Evolutionary conservation across 148 eudicot species (phyloP), one percentile per base, ranked within the genome.

Genomic region (Limonium bicolor): DNA sequence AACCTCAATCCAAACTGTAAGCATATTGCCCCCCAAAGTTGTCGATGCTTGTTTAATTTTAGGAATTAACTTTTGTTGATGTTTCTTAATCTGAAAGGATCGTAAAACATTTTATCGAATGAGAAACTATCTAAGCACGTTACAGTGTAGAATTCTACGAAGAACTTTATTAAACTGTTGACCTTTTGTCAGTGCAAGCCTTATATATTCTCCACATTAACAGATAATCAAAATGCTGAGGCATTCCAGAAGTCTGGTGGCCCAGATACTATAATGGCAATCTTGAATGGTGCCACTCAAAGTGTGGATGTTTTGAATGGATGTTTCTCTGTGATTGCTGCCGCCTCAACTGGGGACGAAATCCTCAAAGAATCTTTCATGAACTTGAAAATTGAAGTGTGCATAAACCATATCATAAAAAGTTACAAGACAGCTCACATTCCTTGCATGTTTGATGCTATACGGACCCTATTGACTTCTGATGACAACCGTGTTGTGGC

Each of bases 401-500:
- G 71, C 38, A 70, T 84, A 34, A 38, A 80, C 34, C 48, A 57
- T 47, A 46, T 56, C 22, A 51, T 90, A 54, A 71, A 50, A 44
- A 61, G 55, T 40, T 50, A 56, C 38, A 70, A 48, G 8, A 62
- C 53, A 28, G 65, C 63, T 64, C 60, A 60, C 49, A 45, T 86
- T 36, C 62, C 72, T 33, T 58, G 65, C 46, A 30, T 81, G 37
- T 81, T 73, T 63, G 82, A 84, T 56, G 93, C 95, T 10, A 78
- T 90, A 34, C 66, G 76, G 30, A 62, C 67, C 45, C 72, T 90
- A 48, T 57, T 90, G 42, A 57, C 95, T 32, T 72, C 99, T 60
- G 99, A 90, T 67, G 99, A 90, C 60, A 60, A 70, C 50, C 93
- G 99, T 36, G 88, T 90, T 30, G 73, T 80, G 27, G 99, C 99